Conservation (phyloP, 257 asterid genomes). For the Salvia splendens region DNA sequence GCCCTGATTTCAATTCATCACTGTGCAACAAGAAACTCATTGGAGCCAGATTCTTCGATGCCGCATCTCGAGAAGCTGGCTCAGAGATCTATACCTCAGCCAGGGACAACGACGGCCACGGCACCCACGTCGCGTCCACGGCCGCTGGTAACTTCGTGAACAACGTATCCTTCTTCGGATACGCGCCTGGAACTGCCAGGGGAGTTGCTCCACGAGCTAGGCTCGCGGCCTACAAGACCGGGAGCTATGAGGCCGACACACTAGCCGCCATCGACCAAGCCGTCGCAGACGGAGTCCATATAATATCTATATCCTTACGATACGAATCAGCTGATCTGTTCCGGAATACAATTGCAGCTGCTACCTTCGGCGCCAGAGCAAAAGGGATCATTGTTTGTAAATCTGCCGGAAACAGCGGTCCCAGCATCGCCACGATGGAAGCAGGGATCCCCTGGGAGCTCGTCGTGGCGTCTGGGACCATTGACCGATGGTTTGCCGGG, state of each 20-base stretch:
- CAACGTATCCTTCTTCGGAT: constrained; percentile 29
- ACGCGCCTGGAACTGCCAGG: constrained; percentile 26
- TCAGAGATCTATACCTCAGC: not conserved
- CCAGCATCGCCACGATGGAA: not conserved
- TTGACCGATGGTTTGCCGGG: constrained; percentile 45
- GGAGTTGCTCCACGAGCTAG: constrained; percentile 28
- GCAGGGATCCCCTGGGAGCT: constrained; percentile 41
- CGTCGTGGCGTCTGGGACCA: constrained; percentile 38
- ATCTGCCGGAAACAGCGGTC: constrained; percentile 44
- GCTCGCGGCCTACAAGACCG: constrained; percentile 23
- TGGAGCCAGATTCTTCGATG: constrained; percentile 22
- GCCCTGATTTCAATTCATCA: constrained; percentile 25
- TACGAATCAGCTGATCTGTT: constrained; percentile 1
- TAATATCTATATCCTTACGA: constrained; percentile 32
- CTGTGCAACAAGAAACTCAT: constrained; percentile 34
- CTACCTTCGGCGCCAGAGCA: constrained; percentile 43
- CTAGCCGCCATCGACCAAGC: constrained; percentile 45
- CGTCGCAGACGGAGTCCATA: constrained; percentile 44
- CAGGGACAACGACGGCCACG: constrained; percentile 5
- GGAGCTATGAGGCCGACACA: too few relatives aligned
- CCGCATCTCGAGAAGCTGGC: not conserved
- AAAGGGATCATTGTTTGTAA: constrained; percentile 33
- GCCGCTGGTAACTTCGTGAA: constrained; percentile 29
- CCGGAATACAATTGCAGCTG: constrained; percentile 36
- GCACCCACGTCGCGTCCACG: constrained; percentile 28